Percentiles rank a stretch among this genome's conserved stretches.
Evolutionary conservation across 202 grass and related monocot species (phyloP).

Genomic region (Setaria italica): DNA sequence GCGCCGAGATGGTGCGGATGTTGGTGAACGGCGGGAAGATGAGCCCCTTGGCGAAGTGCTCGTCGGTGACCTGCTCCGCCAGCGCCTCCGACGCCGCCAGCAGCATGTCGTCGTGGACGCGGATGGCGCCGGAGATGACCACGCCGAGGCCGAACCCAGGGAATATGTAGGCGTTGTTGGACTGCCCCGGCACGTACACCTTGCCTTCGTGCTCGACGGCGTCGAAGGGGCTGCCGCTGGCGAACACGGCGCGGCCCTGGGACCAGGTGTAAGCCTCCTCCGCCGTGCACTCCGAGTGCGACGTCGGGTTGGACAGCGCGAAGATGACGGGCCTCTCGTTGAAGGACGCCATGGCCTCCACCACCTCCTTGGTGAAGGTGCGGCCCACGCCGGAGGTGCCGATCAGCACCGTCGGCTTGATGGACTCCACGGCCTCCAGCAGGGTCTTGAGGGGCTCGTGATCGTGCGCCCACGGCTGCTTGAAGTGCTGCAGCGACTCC

Average conservation of each 20-base stretch:
- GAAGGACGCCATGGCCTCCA: slow-evolving; percentile 78
- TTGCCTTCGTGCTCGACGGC: slow-evolving; percentile 69
- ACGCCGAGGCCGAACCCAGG: slow-evolving; percentile 91
- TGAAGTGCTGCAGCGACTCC: slow-evolving; percentile 90
- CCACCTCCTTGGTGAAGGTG: slow-evolving; percentile 88
- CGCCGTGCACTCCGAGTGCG: slow-evolving; percentile 96
- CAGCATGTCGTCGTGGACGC: slow-evolving; percentile 96
- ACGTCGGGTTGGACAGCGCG: slow-evolving; percentile 91
- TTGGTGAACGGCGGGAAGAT: slow-evolving; percentile 96
- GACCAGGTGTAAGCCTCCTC: slow-evolving; percentile 88
- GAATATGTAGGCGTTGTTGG: slow-evolving; percentile 96
- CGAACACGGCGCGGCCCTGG: slow-evolving; percentile 73
- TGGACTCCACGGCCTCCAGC: slow-evolving; percentile 74
- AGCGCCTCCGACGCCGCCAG: slow-evolving; percentile 83
- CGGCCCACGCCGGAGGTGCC: slow-evolving; percentile 87
- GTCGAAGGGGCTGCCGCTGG: slow-evolving; percentile 76
- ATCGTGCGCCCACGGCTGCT: slow-evolving; percentile 92
- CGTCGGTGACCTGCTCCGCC: slow-evolving; percentile 68
- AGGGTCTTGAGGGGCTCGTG: slow-evolving; percentile 75
- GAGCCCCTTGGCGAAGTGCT: slow-evolving; percentile 75
- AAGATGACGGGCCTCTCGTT: slow-evolving; percentile 90
- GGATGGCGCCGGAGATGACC: slow-evolving; percentile 84
- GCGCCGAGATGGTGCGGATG: slow-evolving; percentile 90
- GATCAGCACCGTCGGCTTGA: slow-evolving; percentile 93
- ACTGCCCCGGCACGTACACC: slow-evolving; percentile 61